Evolutionary conservation across 1,284 basidiomycete genomes (phyloP).

Genomic region (Somion occarium): DNA sequence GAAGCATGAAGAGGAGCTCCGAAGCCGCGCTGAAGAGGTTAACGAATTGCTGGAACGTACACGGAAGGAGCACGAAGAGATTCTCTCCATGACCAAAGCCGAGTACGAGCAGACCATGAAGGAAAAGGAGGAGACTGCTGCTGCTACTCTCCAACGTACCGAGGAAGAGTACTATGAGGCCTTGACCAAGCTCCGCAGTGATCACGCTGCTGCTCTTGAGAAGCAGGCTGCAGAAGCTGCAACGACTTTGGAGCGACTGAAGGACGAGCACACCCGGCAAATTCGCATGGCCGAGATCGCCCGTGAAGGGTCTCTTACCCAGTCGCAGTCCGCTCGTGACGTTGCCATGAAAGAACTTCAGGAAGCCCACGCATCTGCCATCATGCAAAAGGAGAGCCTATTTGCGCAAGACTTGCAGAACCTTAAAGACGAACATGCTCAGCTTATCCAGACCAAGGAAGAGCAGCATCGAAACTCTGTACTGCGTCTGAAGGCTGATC

Average conservation of each 20-base stretch:
- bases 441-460: conserved; percentile 47
- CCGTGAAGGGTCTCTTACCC: conserved; percentile 66
- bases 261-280: conserved; percentile 66
- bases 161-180: conserved; percentile 80
- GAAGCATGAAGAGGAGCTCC: conserved; percentile 28
- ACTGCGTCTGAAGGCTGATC: conserved; percentile 38
- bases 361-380: conserved; percentile 62
- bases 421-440: conserved; percentile 56
- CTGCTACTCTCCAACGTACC: conserved; percentile 53
- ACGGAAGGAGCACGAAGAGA: conserved; percentile 47
- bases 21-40: conserved; percentile 43
- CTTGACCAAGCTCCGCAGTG: conserved; percentile 63
- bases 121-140: conserved; percentile 54
- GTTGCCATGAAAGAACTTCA: conserved; percentile 57
- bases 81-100: conserved; percentile 41
- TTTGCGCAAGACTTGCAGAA: conserved; percentile 59
- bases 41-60: conserved; percentile 40
- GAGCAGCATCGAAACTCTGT: conserved; percentile 49
- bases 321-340: conserved; percentile 65
- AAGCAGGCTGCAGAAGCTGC: conserved; percentile 56
- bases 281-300: conserved; percentile 68
- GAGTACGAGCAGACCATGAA: conserved; percentile 55
- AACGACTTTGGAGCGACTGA: conserved; percentile 57
- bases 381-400: conserved; percentile 57
- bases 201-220: conserved; percentile 61